Conservation (phyloP, 1,139 yeast genomes). For the Saccharomyces hybrid region DNA sequence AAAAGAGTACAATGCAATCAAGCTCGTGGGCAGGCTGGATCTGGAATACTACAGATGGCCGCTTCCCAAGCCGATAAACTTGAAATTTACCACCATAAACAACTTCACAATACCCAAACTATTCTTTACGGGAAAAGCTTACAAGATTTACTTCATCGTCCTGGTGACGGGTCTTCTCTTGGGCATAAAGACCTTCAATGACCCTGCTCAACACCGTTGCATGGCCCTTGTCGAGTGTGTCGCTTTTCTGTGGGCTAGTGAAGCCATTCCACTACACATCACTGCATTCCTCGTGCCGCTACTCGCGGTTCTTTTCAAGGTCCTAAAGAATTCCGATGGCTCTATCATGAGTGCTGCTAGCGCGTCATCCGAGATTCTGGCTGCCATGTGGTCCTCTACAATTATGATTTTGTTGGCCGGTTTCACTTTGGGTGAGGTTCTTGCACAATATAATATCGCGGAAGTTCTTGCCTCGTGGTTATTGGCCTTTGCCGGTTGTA, state of each 20-base stretch:
- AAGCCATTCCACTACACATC: conserved; percentile 61
- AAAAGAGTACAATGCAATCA: conserved; percentile 15
- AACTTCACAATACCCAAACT: conserved; percentile 35
- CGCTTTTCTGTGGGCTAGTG: conserved; percentile 69
- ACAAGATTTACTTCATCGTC: conserved; percentile 42
- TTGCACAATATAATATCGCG: conserved; percentile 64
- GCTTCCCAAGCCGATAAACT: conserved; percentile 33
- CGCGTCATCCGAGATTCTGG: conserved; percentile 49
- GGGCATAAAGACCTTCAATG: conserved; percentile 51
- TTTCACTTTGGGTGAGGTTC: conserved; percentile 65
- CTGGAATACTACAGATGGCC: conserved; percentile 29
- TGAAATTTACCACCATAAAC: conserved; percentile 33
- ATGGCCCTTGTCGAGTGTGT: conserved; percentile 62
- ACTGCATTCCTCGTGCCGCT: conserved; percentile 58
- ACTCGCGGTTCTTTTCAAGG: conserved; percentile 47
- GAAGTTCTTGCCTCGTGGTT: conserved; percentile 60
- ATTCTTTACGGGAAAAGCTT: conserved; percentile 33
- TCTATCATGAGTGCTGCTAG: conserved; percentile 44
- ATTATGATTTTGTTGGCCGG: conserved; percentile 65
- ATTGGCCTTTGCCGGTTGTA: conserved; percentile 56
- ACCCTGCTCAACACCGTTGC: conserved; percentile 54
- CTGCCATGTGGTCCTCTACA: conserved; percentile 69
- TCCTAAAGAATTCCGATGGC: conserved; percentile 50
- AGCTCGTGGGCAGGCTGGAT: conserved; percentile 17
- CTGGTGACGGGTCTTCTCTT: conserved; percentile 42